These are phyloP conservation scores for Erysimum cheiranthoides DNA, from an alignment of 345 rosid genomes.

Conservation along the genomic window DNA sequence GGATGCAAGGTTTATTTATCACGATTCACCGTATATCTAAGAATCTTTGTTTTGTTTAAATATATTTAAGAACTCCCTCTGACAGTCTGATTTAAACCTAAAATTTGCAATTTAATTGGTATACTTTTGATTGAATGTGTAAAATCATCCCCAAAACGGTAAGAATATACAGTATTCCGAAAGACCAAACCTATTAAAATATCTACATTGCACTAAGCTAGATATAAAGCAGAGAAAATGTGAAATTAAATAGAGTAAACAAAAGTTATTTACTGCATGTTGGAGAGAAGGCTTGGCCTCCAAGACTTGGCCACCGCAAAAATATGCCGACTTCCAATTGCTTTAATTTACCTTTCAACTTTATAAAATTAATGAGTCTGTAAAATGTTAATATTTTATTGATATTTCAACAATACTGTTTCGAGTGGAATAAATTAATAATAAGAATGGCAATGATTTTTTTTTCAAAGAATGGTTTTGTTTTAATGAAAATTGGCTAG, in stretches of 20 bases:
- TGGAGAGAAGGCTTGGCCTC: slow-evolving; percentile 14
- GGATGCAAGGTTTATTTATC: background rate
- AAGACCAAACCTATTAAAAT: background rate
- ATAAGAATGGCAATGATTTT: no score
- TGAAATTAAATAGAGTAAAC: background rate
- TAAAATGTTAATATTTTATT: background rate
- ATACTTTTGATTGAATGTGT: background rate
- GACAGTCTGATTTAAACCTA: background rate
- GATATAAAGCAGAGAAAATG: background rate
- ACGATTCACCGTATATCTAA: background rate
- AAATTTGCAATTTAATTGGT: background rate
- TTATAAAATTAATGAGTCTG: background rate
- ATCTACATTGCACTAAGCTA: background rate
- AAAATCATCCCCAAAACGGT: background rate
- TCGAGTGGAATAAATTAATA: background rate
- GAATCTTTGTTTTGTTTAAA: background rate
- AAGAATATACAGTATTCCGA: no score
- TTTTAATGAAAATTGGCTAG: background rate
- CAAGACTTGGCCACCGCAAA: slow-evolving; percentile 19
- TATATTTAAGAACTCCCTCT: background rate
- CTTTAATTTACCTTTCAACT: background rate
- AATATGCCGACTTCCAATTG: background rate
- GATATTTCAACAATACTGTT: background rate
- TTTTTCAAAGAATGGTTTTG: background rate
- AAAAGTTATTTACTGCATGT: background rate